These are phyloP conservation scores for Stygiomarasmius scandens DNA, from an alignment of 1,284 basidiomycete genomes.

Conservation along the genomic window DNA sequence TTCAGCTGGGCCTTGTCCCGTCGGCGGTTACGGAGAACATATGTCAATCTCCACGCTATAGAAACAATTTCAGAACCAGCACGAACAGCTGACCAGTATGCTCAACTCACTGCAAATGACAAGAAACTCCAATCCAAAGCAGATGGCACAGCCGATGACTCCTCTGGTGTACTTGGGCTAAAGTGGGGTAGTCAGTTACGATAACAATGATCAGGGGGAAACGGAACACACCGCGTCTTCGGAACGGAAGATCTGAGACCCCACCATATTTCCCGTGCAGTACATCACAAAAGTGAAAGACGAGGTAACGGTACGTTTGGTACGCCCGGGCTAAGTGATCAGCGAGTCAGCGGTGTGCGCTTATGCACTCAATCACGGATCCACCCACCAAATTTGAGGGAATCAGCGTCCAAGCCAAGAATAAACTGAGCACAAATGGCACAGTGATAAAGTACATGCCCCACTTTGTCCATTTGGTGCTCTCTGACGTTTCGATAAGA, in stretches of 20 bases:
- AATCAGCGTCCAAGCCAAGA: constrained; percentile 18
- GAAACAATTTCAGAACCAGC: too few relatives aligned
- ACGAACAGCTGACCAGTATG: too few relatives aligned
- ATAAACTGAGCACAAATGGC: constrained; percentile 16
- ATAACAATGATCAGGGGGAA: background rate
- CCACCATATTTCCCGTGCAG: constrained; percentile 19
- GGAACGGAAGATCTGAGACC: constrained; percentile 21
- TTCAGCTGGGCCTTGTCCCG: constrained; percentile 6
- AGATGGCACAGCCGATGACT: constrained; percentile 13
- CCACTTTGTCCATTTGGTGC: constrained; percentile 19
- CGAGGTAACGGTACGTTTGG: constrained; percentile 21
- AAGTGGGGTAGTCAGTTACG: background rate
- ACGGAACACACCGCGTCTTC: constrained; percentile 13
- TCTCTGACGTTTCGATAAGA: constrained; percentile 8
- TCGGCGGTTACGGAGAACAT: constrained; percentile 15
- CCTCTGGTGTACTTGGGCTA: constrained; percentile 14
- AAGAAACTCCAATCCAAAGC: constrained; percentile 16
- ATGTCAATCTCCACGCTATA: constrained; percentile 14
- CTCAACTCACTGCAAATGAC: constrained; percentile 3
- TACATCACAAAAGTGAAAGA: constrained; percentile 21
- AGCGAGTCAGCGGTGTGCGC: too few relatives aligned
- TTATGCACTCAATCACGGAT: too few relatives aligned
- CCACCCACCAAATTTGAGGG: constrained; percentile 13
- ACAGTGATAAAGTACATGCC: constrained; percentile 14
- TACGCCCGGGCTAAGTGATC: constrained; percentile 14